These are phyloP conservation scores for Pulchroboletus neoregius DNA, from an alignment of 1,284 basidiomycete species.

Conservation along the genomic window DNA sequence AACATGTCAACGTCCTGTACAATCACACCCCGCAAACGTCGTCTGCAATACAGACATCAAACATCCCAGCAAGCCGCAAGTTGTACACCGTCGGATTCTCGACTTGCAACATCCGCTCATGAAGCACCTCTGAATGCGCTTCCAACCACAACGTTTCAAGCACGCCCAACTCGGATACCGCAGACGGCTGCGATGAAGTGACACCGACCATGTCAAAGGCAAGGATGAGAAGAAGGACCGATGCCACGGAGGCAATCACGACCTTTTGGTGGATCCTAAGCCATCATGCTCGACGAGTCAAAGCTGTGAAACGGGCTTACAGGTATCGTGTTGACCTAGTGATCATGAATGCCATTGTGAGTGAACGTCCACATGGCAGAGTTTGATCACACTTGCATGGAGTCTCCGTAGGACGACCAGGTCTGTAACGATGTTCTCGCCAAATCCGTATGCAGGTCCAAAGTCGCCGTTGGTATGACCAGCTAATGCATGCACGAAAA, in stretches of 20 bases:
- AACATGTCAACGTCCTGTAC: no score
- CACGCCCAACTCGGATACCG: neutral
- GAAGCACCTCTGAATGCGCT: neutral
- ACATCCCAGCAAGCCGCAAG: neutral
- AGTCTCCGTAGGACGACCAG: neutral
- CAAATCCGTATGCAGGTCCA: neutral
- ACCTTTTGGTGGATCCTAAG: neutral
- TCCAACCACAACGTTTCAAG: neutral
- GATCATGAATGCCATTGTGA: no score
- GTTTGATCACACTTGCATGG: neutral
- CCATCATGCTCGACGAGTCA: neutral
- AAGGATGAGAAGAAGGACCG: neutral
- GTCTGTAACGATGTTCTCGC: neutral
- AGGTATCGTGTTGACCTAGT: neutral
- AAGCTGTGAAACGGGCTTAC: neutral
- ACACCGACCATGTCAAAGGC: neutral
- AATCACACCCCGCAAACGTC: neutral
- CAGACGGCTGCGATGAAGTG: no score
- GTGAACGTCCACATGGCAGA: no score
- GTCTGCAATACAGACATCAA: neutral
- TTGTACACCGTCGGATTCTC: neutral
- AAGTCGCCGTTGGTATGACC: neutral
- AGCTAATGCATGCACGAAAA: neutral
- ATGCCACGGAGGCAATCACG: neutral
- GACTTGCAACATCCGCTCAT: neutral